Base-by-base conservation (phyloP, 2,329 filamentous ascomycete species). In the Madurella fahalii region DNA sequence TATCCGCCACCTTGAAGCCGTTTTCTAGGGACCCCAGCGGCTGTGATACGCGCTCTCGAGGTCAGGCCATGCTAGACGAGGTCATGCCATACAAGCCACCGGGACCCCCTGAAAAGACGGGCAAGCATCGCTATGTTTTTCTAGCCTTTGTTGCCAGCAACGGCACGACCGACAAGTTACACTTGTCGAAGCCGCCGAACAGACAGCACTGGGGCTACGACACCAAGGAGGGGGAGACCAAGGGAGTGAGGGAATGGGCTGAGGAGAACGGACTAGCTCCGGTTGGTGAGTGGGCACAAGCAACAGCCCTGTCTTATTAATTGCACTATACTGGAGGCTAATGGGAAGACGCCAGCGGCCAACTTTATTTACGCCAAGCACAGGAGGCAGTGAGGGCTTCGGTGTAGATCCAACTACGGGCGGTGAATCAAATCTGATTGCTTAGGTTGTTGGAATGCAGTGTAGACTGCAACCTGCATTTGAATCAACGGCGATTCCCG, bases 91-190 rank as follows among this genome's bases (percentile, higher is more conserved):
- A 75, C 61, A 72, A 72, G 58, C 66, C 72, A 0, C 74, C 74
- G 2, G 68, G 67, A 0, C 74, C 74, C 2, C 74, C 73, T 1
- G 61, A 67, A 31, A 69, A 69, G 62, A 75, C 74, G 1, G 72
- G 72, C 5, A 72, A 71, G 56, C 74, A 77, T 40, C 66, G 74
- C 49, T 77, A 76, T 54, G 72, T 76, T 15, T 69, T 77, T 34
- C 50, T 76, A 2, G 64, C 71, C 1, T 73, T 75, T 44, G 67
- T 65, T 1, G 67, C 72, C 0, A 67, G 65, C 40, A 75, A 74
- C 51, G 72, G 72, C 1, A 73, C 72, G 4, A 69, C 68, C 3
- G 68, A 69, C 18, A 50, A 59, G 18, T 54, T 74, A 47, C 57
- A 69, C 40, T 47, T 72, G 48, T 68, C 61, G 4, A 70, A 69